Base-by-base conservation (phyloP, 2,329 filamentous ascomycete genomes). In the Phyllosticta ampelicida region DNA sequence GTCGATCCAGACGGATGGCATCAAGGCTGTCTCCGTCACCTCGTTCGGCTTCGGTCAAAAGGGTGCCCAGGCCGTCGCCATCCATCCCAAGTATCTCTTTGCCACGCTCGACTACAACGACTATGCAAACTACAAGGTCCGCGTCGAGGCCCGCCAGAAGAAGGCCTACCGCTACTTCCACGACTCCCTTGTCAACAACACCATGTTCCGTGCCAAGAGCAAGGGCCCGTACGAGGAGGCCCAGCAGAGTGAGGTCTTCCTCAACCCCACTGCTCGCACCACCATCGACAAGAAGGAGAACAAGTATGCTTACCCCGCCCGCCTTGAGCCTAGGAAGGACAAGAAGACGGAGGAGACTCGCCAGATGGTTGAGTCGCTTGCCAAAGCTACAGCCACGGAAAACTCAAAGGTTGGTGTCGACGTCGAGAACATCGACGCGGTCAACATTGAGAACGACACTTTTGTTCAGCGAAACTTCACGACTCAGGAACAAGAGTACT, bases 31-130 rank as follows among this genome's bases (percentile, higher is more conserved):
- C 82, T 96, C 90, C 0, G 90, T 99, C 63, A 99, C 95, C 6
- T 99, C 95, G 0, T 99, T 99, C 73, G 94, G 94, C 75, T 99
- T 99, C 79, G 94, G 94, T 65, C 94, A 99, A 75, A 99, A 99
- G 84, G 94, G 94, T 70, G 89, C 94, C 23, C 95, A 99, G 75
- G 92, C 88, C 50, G 95, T 99, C 68, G 94, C 92, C 79, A 87
- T 99, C 55, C 94, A 99, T 73, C 90, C 95, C 69, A 92, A 88
- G 76, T 99, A 97, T 74, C 83, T 99, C 60, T 99, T 86, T 67
- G 94, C 94, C 53, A 86, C 89, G n/a, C 87, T 99, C 55, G 92
- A 97, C 69, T 83, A 92, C 75, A 78, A 85, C 53, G 87, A 89
- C 55, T 99, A 90, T 75, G 76, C 83, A 60, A 78, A 83, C 59